Evolutionary conservation across 306 rosid species (phyloP), one percentile per base, ranked within the genome.

Genomic region (Prunus mira): DNA sequence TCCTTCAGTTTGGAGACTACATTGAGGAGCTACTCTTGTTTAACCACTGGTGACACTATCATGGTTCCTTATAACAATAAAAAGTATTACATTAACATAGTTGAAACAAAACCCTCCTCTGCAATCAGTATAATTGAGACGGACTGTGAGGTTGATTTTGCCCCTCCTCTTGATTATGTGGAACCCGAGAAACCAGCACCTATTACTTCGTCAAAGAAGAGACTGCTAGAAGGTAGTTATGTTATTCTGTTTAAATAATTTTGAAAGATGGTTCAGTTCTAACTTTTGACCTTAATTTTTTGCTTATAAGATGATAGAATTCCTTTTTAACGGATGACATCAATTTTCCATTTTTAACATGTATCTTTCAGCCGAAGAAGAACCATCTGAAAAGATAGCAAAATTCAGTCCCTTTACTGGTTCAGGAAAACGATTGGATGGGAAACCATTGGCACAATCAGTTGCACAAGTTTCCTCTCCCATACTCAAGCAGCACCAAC

Each of bases 41-140:
- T 86, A 41, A 85, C 93, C 43, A 73, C 85, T 2, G 93, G 93
- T 45, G 90, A 84, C 81, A 88, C 84, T 57, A 82, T 84, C 78
- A 82, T 84, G 90, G 84, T 84, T 82, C 76, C 84, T 71, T 86
- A 86, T 61, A 86, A 81, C 83, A 80, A 85, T 30, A 86, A 80
- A 77, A 80, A 88, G 86, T 87, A 80, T 69, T 84, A 82, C 83
- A 84, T 86, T 30, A 51, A 84, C 77, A 64, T 85, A 49, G 76
- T 89, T 76, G 87, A 89, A 84, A 78, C 89, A 4, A 85, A 87
- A 74, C 91, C 91, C 60, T 84, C 80, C 20, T 12, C 72, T 22
- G 94, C 87, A 58, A 51, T 84, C 47, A 72, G 84, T 73, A 84
- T 85, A 27, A 81, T 85, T 65, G 86, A 85, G 75, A 87, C 91